Evolutionary conservation across 306 rosid genomes (phyloP).

Genomic region (Leucaena leucocephala): DNA sequence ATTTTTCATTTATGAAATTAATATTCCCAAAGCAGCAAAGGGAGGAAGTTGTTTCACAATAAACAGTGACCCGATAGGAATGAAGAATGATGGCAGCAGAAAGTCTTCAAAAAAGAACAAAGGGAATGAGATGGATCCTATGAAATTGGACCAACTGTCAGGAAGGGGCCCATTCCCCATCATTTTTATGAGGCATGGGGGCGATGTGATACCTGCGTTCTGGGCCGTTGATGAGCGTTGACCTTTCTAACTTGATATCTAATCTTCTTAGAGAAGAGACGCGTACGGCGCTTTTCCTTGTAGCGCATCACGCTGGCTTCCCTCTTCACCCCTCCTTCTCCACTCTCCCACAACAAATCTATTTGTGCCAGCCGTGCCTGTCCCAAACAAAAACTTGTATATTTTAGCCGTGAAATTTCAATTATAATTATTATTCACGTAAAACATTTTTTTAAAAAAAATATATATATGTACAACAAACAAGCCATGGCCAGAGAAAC

Average conservation of each 20-base stretch:
- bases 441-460: too few relatives aligned
- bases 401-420: neutral
- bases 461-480: too few relatives aligned
- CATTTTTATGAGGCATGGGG: too few relatives aligned
- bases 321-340: slow-evolving; percentile 49
- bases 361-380: slow-evolving; percentile 31
- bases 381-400: neutral
- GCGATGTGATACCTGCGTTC: slow-evolving; percentile 44
- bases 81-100: neutral
- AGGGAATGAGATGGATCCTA: slow-evolving; percentile 4
- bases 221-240: slow-evolving; percentile 71
- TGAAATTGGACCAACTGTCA: neutral
- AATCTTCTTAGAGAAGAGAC: slow-evolving; percentile 65
- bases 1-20: too few relatives aligned
- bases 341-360: slow-evolving; percentile 54
- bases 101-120: too few relatives aligned
- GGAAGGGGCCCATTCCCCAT: neutral
- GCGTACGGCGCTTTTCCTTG: slow-evolving; percentile 64
- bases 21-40: neutral
- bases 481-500: too few relatives aligned
- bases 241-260: slow-evolving; percentile 67
- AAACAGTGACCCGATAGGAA: neutral
- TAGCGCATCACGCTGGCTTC: slow-evolving; percentile 68
- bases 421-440: too few relatives aligned
- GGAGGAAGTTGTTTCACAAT: neutral